Evolutionary conservation across 1,284 basidiomycete species (phyloP), one percentile per base, ranked within the genome.

Genomic region (Lentinula novae-zelandiae): DNA sequence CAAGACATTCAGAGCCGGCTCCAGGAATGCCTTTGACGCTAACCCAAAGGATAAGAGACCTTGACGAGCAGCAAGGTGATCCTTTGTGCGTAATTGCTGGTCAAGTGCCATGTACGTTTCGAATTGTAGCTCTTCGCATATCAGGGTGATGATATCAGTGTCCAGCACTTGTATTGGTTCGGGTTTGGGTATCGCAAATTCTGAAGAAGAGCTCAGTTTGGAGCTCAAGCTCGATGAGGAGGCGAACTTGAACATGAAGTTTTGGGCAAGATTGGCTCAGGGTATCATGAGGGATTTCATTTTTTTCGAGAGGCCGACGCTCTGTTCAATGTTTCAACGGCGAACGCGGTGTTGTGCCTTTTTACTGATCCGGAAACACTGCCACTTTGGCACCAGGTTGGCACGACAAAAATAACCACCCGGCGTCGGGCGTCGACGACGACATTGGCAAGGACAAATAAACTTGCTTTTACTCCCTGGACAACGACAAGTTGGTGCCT

Each of bases 221-320:
- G 54, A 56, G 40, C 31, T 34, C 5, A 17, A 46, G 33, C 40
- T 38, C 17, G 44, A 46, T 22, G 44, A 46, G 8, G 44, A 46
- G 22, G 40, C 27, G n/a, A 56, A 56, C 31, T 56, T 56, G 54
- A 56, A 56, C 54, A 56, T 56, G 22, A 27, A 10, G n/a, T 38
- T 31, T 40, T 34, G 49, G n/a, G 49, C 17, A 22, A 46, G 20
- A 20, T 20, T 46, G n/a, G 6, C 9, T 20, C 44, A 20, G 44
- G 44, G 44, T 8, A 46, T 46, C 6, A 17, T 46, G 44, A 46
- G 17, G 6, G 27, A 27, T 27, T 3, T 27, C 3, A 27, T n/a
- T 20, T 20, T 20, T 46, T n/a, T 46, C 8, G n/a, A 20, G 44
- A 46, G 44, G 44, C 44, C 44, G 44, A 46, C 44, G 44, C 44